Conservation (phyloP, 768 basidiomycete genomes). For the Lactarius trivialis region DNA sequence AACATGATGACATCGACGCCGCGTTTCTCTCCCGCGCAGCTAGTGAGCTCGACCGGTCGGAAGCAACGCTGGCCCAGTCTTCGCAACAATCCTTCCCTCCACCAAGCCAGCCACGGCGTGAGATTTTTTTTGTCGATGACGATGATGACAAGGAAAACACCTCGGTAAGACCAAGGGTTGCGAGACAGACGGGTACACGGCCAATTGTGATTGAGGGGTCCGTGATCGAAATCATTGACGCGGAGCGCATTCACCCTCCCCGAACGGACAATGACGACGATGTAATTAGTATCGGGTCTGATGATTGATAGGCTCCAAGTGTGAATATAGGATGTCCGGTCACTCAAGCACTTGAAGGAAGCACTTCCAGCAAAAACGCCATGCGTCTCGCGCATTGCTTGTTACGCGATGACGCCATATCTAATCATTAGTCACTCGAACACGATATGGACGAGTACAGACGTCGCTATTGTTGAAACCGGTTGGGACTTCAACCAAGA, state of each 20-base stretch:
- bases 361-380: background rate
- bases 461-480: background rate
- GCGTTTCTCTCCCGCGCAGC: constrained; percentile 36
- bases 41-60: constrained; percentile 30
- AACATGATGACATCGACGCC: constrained; percentile 34
- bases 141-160: constrained; percentile 60
- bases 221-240: constrained; percentile 38
- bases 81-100: constrained; percentile 9
- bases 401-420: background rate
- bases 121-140: constrained; percentile 41
- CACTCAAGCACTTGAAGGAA: background rate
- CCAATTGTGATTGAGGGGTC: constrained; percentile 19
- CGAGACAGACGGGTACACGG: constrained; percentile 36
- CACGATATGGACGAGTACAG: constrained; percentile 16
- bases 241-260: background rate
- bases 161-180: constrained; percentile 44
- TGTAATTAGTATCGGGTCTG: constrained; percentile 18
- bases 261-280: constrained; percentile 6
- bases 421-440: constrained; percentile 17
- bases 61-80: constrained; percentile 18
- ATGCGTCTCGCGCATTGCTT: background rate
- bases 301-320: constrained; percentile 3
- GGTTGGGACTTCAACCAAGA: constrained; percentile 43
- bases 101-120: constrained; percentile 20
- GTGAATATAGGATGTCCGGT: background rate